These are phyloP conservation scores for Aspergillus panamensis DNA, from an alignment of 495 filamentous ascomycete genomes.

Conservation along the genomic window DNA sequence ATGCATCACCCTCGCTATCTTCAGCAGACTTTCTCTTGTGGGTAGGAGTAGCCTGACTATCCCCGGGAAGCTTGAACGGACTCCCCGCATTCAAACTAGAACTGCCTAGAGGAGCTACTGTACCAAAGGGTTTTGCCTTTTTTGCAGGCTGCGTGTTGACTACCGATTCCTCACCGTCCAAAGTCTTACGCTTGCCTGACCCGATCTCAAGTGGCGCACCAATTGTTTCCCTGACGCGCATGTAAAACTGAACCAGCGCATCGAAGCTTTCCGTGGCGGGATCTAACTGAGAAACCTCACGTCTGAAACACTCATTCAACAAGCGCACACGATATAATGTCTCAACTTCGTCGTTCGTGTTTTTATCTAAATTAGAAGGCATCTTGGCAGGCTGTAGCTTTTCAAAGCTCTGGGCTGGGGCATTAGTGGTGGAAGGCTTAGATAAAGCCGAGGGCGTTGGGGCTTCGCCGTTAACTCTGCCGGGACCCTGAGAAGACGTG, in stretches of 20 bases:
- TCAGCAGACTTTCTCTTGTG: constrained; percentile 23
- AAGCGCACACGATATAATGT: constrained; percentile 26
- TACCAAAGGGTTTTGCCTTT: constrained; percentile 22
- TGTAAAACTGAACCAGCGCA: constrained; percentile 32
- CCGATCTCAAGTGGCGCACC: constrained; percentile 28
- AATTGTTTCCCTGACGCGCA: constrained; percentile 34
- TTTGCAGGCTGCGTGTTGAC: constrained; percentile 14
- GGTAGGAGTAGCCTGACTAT: constrained; percentile 9
- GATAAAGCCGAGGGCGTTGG: neutral
- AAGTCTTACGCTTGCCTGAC: constrained; percentile 22
- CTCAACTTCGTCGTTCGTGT: constrained; percentile 22
- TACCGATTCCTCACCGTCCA: constrained; percentile 5
- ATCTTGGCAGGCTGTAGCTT: constrained; percentile 20
- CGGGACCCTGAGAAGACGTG: constrained; percentile 9
- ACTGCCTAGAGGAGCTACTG: neutral
- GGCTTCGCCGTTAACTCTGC: constrained; percentile 15
- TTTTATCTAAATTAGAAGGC: constrained; percentile 16
- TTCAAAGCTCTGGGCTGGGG: constrained; percentile 11
- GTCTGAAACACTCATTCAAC: constrained; percentile 35
- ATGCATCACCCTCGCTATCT: constrained; percentile 15
- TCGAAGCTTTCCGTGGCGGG: constrained; percentile 33
- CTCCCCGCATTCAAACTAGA: constrained; percentile 2
- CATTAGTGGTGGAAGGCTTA: neutral
- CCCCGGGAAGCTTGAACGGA: constrained; percentile 16
- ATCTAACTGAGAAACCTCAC: constrained; percentile 27